Evolutionary conservation across 768 basidiomycete genomes (phyloP).

Genomic region (Polyporus arcularius): DNA sequence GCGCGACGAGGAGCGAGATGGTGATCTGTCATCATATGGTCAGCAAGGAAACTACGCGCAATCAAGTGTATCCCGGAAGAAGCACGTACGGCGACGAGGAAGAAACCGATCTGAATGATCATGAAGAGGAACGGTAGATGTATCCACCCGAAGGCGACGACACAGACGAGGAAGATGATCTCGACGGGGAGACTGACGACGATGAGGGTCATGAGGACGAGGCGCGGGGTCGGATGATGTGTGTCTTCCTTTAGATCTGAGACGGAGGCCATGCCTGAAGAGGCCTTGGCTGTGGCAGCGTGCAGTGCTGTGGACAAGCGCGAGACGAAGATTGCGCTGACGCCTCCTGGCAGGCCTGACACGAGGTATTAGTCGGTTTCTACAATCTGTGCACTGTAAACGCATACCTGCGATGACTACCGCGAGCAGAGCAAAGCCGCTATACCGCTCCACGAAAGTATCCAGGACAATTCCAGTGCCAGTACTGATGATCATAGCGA

Average conservation of each 20-base stretch:
- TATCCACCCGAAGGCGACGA: conserved; percentile 77
- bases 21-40: conserved; percentile 49
- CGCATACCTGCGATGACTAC: conserved; percentile 79
- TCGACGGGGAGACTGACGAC: conserved; percentile 80
- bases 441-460: conserved; percentile 81
- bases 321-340: conserved; percentile 90
- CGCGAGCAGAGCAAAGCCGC: conserved; percentile 85
- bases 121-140: conserved; percentile 68
- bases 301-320: conserved; percentile 90
- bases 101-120: conserved; percentile 65
- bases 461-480: conserved; percentile 92
- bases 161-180: conserved; percentile 67
- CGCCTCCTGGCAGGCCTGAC: conserved; percentile 80
- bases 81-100: conserved; percentile 71
- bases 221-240: conserved; percentile 38
- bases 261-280: conserved; percentile 21
- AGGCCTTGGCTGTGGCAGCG: conserved; percentile 42
- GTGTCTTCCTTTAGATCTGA: conserved; percentile 11
- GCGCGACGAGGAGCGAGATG: conserved; percentile 69
- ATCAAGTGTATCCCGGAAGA: not conserved
- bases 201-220: conserved; percentile 71
- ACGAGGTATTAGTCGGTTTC: not conserved
- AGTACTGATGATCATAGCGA: conserved; percentile 86
- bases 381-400: too few species aligned
- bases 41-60: not conserved